Percentiles rank a stretch among this genome's conserved stretches.
Evolutionary conservation across 371 early-diverging fungal species (phyloP).

Genomic region (Saksenaea vasiformis): DNA sequence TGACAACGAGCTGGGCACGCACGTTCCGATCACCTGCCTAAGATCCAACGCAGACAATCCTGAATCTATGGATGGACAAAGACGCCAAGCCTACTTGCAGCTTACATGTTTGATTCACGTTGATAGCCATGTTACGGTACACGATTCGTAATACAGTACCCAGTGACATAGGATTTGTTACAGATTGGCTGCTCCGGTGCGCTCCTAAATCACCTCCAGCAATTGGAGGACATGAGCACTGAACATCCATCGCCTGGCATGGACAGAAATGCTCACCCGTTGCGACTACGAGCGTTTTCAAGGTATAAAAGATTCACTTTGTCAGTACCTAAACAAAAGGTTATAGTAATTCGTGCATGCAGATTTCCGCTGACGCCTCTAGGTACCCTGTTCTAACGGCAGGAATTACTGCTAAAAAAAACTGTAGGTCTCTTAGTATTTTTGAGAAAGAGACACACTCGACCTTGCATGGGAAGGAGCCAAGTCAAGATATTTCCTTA

Average conservation of each 20-base stretch:
- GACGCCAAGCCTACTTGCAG: slow-evolving; percentile 46
- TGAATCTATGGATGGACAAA: slow-evolving; percentile 31
- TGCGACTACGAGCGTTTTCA: slow-evolving; percentile 22
- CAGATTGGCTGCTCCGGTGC: slow-evolving; percentile 72
- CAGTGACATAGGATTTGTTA: background rate
- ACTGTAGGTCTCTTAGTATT: slow-evolving; percentile 62
- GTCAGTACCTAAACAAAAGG: background rate
- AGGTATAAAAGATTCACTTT: slow-evolving; percentile 12
- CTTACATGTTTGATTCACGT: slow-evolving; percentile 58
- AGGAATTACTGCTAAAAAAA: background rate
- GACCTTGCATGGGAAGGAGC: slow-evolving; percentile 55
- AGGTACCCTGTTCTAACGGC: slow-evolving; percentile 33
- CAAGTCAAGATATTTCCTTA: slow-evolving; percentile 70
- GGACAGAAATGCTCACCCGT: slow-evolving; percentile 24
- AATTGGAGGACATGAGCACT: slow-evolving; percentile 23
- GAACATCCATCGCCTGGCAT: slow-evolving; percentile 18
- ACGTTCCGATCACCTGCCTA: background rate
- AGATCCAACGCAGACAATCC: background rate
- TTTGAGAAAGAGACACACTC: slow-evolving; percentile 72
- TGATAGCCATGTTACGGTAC: slow-evolving; percentile 39
- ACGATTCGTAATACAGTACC: background rate
- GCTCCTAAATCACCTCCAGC: slow-evolving; percentile 48
- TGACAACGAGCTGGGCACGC: background rate
- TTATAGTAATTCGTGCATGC: slow-evolving; percentile 44
- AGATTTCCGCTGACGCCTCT: slow-evolving; percentile 56